Percentiles rank a stretch among this genome's conserved stretches.
These are phyloP conservation scores for Nannochloris sp. DNA, from an alignment of 139 green algal genomes.

Conservation along the genomic window DNA sequence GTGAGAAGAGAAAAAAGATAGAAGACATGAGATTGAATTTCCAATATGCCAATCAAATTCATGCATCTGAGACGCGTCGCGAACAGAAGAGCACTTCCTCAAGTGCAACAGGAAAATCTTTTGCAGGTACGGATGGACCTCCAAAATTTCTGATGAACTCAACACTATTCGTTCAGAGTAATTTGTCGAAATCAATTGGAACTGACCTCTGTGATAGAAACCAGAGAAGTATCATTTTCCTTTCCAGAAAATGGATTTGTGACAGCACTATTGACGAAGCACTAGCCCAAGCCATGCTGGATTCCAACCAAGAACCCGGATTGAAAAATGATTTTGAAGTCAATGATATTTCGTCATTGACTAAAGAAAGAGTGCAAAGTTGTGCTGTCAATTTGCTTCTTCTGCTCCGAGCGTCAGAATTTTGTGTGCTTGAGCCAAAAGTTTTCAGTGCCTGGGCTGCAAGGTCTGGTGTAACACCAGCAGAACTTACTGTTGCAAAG, in stretches of 20 bases:
- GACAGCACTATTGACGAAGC: not conserved
- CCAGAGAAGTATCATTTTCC: not conserved
- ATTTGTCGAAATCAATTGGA: not conserved
- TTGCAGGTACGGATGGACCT: no score
- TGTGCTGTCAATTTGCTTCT: not conserved
- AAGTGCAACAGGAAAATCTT: no score
- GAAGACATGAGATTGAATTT: constrained; percentile 3
- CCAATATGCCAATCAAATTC: not conserved
- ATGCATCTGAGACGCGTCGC: not conserved
- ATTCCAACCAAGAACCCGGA: not conserved
- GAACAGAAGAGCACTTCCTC: no score
- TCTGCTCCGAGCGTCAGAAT: not conserved
- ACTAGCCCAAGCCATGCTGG: not conserved
- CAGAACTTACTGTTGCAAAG: constrained; percentile 4
- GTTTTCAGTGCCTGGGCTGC: constrained; percentile 6
- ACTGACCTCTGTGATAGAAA: not conserved
- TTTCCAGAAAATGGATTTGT: constrained; percentile 1
- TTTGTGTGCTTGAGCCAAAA: not conserved
- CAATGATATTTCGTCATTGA: not conserved
- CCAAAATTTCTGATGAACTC: no score
- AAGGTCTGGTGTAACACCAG: not conserved
- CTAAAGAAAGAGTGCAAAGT: not conserved
- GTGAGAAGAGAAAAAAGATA: not conserved
- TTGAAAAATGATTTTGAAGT: not conserved
- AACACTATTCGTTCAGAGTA: no score